These are phyloP conservation scores for Aureobasidium pullulans DNA, from an alignment of 2,329 filamentous ascomycete species.

Conservation along the genomic window DNA sequence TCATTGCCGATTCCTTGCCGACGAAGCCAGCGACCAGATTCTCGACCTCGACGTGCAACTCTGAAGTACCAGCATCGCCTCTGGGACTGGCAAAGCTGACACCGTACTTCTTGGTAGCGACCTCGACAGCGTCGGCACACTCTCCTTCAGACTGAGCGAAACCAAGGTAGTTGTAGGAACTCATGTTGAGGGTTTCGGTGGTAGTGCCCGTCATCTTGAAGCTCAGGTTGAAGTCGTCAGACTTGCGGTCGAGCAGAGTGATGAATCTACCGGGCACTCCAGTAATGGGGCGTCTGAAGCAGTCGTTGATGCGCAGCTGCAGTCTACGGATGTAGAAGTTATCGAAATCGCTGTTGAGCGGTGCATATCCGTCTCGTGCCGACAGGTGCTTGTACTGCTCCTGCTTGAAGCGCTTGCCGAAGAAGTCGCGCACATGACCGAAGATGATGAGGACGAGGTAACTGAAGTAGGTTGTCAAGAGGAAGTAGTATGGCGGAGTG, in stretches of 20 bases:
- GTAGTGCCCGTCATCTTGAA: slow-evolving; percentile 85
- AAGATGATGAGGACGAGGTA: slow-evolving; percentile 94
- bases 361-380: slow-evolving; percentile 80
- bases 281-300: slow-evolving; percentile 85
- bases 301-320: slow-evolving; percentile 93
- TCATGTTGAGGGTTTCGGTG: slow-evolving; percentile 96
- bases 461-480: slow-evolving; percentile 96
- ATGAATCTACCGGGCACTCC: slow-evolving; percentile 93
- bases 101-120: slow-evolving; percentile 75
- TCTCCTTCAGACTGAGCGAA: slow-evolving; percentile 97
- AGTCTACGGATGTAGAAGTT: slow-evolving; percentile 93
- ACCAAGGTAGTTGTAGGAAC: slow-evolving; percentile 98
- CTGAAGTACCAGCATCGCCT: slow-evolving; percentile 76
- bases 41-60: slow-evolving; percentile 84
- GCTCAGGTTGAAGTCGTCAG: slow-evolving; percentile 82
- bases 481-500: slow-evolving; percentile 92
- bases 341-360: slow-evolving; percentile 96
- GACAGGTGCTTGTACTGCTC: slow-evolving; percentile 80
- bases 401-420: slow-evolving; percentile 89
- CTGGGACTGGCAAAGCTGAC: slow-evolving; percentile 76
- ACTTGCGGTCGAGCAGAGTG: slow-evolving; percentile 83
- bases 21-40: slow-evolving; percentile 83
- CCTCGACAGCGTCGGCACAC: slow-evolving; percentile 88
- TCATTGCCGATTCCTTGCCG: slow-evolving; percentile 88
- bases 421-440: slow-evolving; percentile 93